phyloP scores from a whole-genome alignment of 2,329 filamentous ascomycete species.

The Aspergillus carbonarius region DNA sequence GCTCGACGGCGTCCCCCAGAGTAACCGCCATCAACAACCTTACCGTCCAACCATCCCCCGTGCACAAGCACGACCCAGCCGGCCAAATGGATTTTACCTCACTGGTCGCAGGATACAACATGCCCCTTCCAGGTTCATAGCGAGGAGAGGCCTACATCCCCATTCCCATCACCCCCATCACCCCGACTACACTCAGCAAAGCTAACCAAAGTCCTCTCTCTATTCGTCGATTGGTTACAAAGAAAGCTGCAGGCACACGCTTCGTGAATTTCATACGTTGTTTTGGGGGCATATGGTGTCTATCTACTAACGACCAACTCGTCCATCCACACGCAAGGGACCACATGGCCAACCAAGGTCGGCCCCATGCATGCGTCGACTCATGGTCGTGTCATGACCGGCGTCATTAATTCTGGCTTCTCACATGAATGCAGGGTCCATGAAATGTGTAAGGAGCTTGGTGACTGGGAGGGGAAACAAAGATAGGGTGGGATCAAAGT shows the following conservation, averaged over 20 bases:
- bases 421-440: slow-evolving; percentile 19
- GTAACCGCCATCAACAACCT: neutral
- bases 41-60: neutral
- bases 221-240: neutral
- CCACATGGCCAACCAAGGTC: slow-evolving; percentile 13
- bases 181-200: neutral
- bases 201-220: neutral
- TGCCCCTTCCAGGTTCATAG: neutral
- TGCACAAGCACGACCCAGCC: no score
- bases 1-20: neutral
- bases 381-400: slow-evolving; percentile 18
- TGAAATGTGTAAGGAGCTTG: slow-evolving; percentile 10
- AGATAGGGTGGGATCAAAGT: slow-evolving; percentile 7
- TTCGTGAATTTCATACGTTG: slow-evolving; percentile 28
- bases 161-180: neutral
- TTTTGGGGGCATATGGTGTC: slow-evolving; percentile 31
- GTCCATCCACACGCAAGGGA: slow-evolving; percentile 17
- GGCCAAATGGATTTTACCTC: neutral
- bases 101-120: neutral
- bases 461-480: neutral
- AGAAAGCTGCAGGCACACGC: neutral
- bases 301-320: slow-evolving; percentile 34
- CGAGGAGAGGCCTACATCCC: neutral
- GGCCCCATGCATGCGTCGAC: slow-evolving; percentile 10
- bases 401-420: slow-evolving; percentile 28